These are phyloP conservation scores for Fonsecaea erecta DNA, from an alignment of 2,329 filamentous ascomycete genomes.

Conservation along the genomic window DNA sequence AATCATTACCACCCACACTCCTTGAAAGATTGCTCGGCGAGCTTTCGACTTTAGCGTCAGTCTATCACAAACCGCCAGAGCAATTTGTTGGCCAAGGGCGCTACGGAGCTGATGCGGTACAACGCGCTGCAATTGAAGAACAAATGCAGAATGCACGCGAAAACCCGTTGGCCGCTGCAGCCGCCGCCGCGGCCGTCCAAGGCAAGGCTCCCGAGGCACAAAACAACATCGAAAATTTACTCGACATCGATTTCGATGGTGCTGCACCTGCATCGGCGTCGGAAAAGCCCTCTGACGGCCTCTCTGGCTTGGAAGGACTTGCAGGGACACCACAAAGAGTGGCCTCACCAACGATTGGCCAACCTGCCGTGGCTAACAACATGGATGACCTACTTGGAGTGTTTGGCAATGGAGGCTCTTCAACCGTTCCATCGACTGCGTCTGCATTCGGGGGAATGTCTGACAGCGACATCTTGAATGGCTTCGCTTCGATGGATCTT, in stretches of 20 bases:
- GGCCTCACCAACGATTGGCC: constrained; percentile 49
- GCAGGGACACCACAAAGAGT: constrained; percentile 62
- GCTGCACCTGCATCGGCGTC: constrained; percentile 87
- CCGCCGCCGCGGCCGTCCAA: constrained; percentile 67
- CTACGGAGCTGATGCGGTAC: constrained; percentile 91
- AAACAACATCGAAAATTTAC: constrained; percentile 87
- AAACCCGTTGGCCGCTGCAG: constrained; percentile 89
- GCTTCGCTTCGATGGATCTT: constrained; percentile 81
- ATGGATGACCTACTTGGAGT: constrained; percentile 82
- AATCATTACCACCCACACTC: constrained; percentile 78
- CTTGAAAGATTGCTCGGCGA: constrained; percentile 90
- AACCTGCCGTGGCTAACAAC: constrained; percentile 52
- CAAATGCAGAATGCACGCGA: constrained; percentile 89
- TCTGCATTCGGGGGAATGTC: constrained; percentile 43
- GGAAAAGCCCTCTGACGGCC: constrained; percentile 62
- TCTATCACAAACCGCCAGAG: constrained; percentile 97
- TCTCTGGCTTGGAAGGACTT: constrained; percentile 65
- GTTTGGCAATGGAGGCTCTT: constrained; percentile 59
- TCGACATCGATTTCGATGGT: constrained; percentile 96
- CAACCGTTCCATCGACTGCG: constrained; percentile 40
- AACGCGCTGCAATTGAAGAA: constrained; percentile 94
- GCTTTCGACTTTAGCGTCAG: constrained; percentile 91
- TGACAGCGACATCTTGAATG: constrained; percentile 69
- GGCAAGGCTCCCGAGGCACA: constrained; percentile 60
- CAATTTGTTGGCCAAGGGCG: constrained; percentile 97